phyloP scores from a whole-genome alignment of 306 rosid species.

The Dalbergia cochinchinensis region DNA sequence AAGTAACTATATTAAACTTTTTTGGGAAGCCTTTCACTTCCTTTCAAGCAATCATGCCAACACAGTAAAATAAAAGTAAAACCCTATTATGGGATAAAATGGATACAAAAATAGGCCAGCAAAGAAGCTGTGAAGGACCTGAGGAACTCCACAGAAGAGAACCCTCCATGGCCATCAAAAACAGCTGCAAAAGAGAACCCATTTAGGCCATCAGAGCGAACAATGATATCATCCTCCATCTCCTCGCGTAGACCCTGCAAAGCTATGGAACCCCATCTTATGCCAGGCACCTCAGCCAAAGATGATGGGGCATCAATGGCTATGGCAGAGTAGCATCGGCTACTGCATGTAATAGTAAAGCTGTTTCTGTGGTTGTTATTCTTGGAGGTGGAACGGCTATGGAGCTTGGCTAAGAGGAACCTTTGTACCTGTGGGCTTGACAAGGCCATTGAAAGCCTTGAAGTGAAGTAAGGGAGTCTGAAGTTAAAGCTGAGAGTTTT shows the following conservation, averaged over 20 bases:
- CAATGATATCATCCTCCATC: slow-evolving; percentile 86
- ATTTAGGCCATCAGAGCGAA: slow-evolving; percentile 67
- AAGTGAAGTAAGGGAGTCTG: background rate
- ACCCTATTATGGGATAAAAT: background rate
- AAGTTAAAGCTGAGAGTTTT: background rate
- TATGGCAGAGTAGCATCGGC: slow-evolving; percentile 75
- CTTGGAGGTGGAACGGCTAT: slow-evolving; percentile 43
- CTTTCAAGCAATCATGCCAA: background rate
- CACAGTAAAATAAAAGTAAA: background rate
- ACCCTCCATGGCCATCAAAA: slow-evolving; percentile 96
- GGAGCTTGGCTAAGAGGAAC: slow-evolving; percentile 62
- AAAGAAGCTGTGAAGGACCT: slow-evolving; percentile 53
- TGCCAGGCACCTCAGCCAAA: slow-evolving; percentile 60
- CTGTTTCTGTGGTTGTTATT: slow-evolving; percentile 41
- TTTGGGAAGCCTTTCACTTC: background rate
- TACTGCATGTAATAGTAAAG: slow-evolving; percentile 40
- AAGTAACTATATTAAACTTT: background rate
- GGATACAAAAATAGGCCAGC: background rate
- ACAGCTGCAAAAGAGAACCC: slow-evolving; percentile 93
- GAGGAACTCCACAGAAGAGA: slow-evolving; percentile 82
- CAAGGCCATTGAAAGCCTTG: slow-evolving; percentile 67
- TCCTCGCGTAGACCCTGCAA: slow-evolving; percentile 89
- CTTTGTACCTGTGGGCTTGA: slow-evolving; percentile 78
- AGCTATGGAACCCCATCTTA: slow-evolving; percentile 83
- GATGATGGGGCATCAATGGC: slow-evolving; percentile 88